Evolutionary conservation across 2,329 filamentous ascomycete genomes (phyloP), one percentile per base, ranked within the genome.

Genomic region (Paracamarosporium sp.): DNA sequence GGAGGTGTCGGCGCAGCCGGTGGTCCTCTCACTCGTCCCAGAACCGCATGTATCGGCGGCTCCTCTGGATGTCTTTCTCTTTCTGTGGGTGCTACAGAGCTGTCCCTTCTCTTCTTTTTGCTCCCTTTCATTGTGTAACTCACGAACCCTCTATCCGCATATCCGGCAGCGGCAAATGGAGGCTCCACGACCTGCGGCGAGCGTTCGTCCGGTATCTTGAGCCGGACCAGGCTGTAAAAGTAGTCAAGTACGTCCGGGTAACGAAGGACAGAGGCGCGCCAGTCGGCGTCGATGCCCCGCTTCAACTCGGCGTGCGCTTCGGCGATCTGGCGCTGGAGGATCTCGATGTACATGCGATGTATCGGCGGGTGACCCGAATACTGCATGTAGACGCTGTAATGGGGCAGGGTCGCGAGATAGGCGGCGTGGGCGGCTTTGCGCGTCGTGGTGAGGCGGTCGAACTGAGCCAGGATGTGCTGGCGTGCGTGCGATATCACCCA

Each of bases 201-300:
- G 15, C 70, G 62, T 56, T 92, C 88, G 38, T 78, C 77, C 0
- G 90, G 90, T 4, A 91, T 76, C 22, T 81, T 84, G 57, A 92
- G 73, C 53, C 88, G 85, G 33, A 93, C 88, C 35, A 93, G 80
- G 57, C 86, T 82, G 76, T 89, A 93, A 72, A 90, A 93, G 76
- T 93, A 92, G 75, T 92, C 88, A 53, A 94, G 80, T n/a, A 93
- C 73, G 71, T 93, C 89, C 4, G 90, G 91, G 67, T 93, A 94
- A 53, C 88, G 84, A 67, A 91, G 85, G 36, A 93, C 90, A 46
- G 88, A 89, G 28, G 85, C 82, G 67, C 88, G 85, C 90, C 90
- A 94, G 78, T 93, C 90, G 60, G 90, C 88, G 67, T 93, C 90
- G 67, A 93, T 90, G 59, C 89, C 90, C 48, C 86, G 84, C 76